These are phyloP conservation scores for Ceratocystis cacaofunesta DNA, from an alignment of 2,329 filamentous ascomycete species.

Conservation along the genomic window DNA sequence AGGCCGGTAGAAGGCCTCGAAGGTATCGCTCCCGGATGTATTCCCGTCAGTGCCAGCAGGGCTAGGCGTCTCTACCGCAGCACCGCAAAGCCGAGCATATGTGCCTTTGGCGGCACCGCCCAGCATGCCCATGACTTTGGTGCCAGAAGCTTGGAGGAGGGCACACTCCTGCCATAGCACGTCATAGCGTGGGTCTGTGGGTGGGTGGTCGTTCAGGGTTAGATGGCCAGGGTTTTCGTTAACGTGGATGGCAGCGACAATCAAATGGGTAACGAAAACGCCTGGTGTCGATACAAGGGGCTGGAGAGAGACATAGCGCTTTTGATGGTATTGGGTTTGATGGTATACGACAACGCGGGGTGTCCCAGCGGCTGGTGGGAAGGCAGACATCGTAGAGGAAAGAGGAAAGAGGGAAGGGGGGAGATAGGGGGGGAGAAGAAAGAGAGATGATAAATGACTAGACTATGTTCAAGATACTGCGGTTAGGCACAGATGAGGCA, in stretches of 20 bases:
- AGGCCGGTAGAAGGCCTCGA: slow-evolving; percentile 60
- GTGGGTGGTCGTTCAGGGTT: slow-evolving; percentile 67
- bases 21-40: slow-evolving; percentile 26
- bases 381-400: slow-evolving; percentile 11
- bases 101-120: slow-evolving; percentile 71
- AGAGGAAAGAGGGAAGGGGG: not conserved
- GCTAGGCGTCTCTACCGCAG: slow-evolving; percentile 27
- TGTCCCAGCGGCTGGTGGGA: slow-evolving; percentile 23
- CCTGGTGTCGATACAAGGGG: slow-evolving; percentile 33
- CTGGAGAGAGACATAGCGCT: slow-evolving; percentile 36
- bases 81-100: slow-evolving; percentile 41
- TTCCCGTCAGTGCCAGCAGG: not conserved
- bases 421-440: not conserved
- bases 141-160: slow-evolving; percentile 53
- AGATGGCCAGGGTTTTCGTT: slow-evolving; percentile 51
- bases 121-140: slow-evolving; percentile 75
- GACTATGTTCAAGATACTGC: not conserved
- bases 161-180: slow-evolving; percentile 67
- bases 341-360: slow-evolving; percentile 37
- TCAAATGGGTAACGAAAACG: slow-evolving; percentile 55
- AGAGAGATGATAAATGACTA: not conserved
- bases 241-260: slow-evolving; percentile 74
- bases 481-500: not conserved
- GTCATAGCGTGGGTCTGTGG: slow-evolving; percentile 49
- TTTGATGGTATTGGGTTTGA: slow-evolving; percentile 37